Conservation (phyloP, 768 basidiomycete species). For the Austroboletus festivus region DNA sequence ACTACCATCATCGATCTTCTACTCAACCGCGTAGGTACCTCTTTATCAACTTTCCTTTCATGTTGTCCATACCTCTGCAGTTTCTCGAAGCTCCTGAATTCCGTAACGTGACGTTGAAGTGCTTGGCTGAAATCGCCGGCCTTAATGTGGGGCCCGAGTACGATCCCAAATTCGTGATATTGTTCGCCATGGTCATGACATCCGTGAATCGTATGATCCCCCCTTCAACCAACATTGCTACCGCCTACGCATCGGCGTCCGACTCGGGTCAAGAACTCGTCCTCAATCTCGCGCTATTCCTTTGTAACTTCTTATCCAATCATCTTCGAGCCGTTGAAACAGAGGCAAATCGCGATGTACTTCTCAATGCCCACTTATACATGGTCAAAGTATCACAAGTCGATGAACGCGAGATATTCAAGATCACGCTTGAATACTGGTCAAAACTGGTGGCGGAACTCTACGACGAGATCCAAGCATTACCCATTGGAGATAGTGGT, state of each 20-base stretch:
- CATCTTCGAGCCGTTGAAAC: conserved; percentile 95
- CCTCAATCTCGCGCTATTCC: conserved; percentile 95
- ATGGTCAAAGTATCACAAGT: conserved; percentile 98
- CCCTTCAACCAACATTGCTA: conserved; percentile 89
- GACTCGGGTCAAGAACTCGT: conserved; percentile 97
- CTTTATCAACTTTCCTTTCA: conserved; percentile 8
- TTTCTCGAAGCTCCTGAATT: conserved; percentile 97
- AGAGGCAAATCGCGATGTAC: conserved; percentile 82
- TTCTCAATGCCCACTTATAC: conserved; percentile 95
- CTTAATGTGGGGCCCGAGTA: conserved; percentile 95
- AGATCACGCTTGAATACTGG: conserved; percentile 99
- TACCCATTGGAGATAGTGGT: conserved; percentile 85
- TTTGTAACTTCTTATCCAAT: conserved; percentile 91
- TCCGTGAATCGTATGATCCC: conserved; percentile 96
- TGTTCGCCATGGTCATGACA: conserved; percentile 99
- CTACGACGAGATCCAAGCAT: conserved; percentile 93
- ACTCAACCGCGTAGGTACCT: conserved; percentile 73
- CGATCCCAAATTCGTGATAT: conserved; percentile 94
- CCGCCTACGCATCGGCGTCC: conserved; percentile 84
- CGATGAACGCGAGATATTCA: conserved; percentile 98
- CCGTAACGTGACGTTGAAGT: conserved; percentile 95
- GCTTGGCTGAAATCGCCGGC: conserved; percentile 93
- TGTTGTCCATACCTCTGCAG: conserved; percentile 41
- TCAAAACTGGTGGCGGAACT: conserved; percentile 91
- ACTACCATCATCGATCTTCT: conserved; percentile 95